Evolutionary conservation across 495 filamentous ascomycete genomes (phyloP).

Genomic region (Parmelia sp.): DNA sequence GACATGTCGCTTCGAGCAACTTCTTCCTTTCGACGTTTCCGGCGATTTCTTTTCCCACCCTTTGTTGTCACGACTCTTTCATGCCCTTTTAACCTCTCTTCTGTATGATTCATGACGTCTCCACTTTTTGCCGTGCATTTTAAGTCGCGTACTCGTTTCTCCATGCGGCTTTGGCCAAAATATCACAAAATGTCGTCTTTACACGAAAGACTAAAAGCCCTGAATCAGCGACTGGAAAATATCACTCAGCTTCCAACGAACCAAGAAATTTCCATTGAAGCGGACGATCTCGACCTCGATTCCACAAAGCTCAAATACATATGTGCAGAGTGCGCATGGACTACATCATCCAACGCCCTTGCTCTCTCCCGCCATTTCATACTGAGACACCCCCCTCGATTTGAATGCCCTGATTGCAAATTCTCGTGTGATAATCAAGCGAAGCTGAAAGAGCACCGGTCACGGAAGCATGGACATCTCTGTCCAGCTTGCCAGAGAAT

Average conservation of each 20-base stretch:
- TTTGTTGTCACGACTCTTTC: not conserved
- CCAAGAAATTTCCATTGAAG: not conserved
- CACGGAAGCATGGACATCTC: not conserved
- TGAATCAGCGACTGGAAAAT: slow-evolving; percentile 2
- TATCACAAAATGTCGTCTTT: not conserved
- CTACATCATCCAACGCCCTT: not conserved
- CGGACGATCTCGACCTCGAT: not conserved
- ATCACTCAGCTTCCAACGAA: not conserved
- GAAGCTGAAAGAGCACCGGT: not conserved
- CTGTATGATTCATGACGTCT: not conserved
- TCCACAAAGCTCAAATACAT: slow-evolving; percentile 1
- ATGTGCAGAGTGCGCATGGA: slow-evolving; percentile 16
- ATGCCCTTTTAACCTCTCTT: not conserved
- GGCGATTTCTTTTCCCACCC: not conserved
- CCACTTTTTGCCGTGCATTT: not conserved
- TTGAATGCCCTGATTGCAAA: not conserved
- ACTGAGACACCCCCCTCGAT: not conserved
- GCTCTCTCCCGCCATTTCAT: slow-evolving; percentile 4
- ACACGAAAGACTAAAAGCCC: not conserved
- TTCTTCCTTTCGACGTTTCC: not conserved
- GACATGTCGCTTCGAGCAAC: not conserved
- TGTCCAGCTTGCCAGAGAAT: not conserved
- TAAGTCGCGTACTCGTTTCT: not conserved
- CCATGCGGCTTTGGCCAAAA: not conserved
- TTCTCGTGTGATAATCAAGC: not conserved